These are phyloP conservation scores for Hysterium pulicare DNA, from an alignment of 2,329 filamentous ascomycete genomes.

Conservation along the genomic window DNA sequence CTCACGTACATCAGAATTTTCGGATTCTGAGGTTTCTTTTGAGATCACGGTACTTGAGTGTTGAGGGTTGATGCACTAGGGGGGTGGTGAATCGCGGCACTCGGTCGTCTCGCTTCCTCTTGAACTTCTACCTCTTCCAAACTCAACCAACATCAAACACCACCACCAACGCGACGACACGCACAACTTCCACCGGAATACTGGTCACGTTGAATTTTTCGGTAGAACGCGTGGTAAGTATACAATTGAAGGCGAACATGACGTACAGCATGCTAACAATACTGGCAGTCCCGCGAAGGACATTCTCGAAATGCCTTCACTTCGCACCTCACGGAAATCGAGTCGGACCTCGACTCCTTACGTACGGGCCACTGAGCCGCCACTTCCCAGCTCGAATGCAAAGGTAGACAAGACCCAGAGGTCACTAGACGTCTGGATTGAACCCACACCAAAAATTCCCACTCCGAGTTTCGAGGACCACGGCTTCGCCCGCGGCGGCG, in stretches of 20 bases:
- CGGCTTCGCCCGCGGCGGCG: slow-evolving; percentile 69
- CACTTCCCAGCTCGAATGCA: slow-evolving; percentile 19
- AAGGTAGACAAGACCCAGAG: slow-evolving; percentile 35
- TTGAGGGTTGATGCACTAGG: background rate
- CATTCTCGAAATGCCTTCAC: slow-evolving; percentile 33
- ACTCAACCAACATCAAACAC: slow-evolving; percentile 18
- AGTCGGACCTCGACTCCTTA: slow-evolving; percentile 35
- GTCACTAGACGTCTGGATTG: slow-evolving; percentile 50
- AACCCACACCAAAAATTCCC: slow-evolving; percentile 53
- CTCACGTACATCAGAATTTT: too few relatives aligned
- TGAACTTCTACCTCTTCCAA: slow-evolving; percentile 14
- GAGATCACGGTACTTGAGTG: slow-evolving; percentile 3
- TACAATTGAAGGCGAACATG: slow-evolving; percentile 24
- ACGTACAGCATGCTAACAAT: background rate
- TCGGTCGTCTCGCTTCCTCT: slow-evolving; percentile 7
- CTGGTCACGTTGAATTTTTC: slow-evolving; percentile 22
- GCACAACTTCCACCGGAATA: slow-evolving; percentile 18
- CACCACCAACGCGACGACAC: slow-evolving; percentile 22
- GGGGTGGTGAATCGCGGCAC: slow-evolving; percentile 1
- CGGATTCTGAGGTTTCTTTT: too few relatives aligned
- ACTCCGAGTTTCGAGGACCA: slow-evolving; percentile 73
- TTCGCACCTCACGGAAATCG: slow-evolving; percentile 35
- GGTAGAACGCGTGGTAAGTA: slow-evolving; percentile 33
- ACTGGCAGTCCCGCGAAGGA: background rate
- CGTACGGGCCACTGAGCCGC: slow-evolving; percentile 27